phyloP scores from a whole-genome alignment of 163 green algal genomes.

The Chlamydomonas reinhardtii region DNA sequence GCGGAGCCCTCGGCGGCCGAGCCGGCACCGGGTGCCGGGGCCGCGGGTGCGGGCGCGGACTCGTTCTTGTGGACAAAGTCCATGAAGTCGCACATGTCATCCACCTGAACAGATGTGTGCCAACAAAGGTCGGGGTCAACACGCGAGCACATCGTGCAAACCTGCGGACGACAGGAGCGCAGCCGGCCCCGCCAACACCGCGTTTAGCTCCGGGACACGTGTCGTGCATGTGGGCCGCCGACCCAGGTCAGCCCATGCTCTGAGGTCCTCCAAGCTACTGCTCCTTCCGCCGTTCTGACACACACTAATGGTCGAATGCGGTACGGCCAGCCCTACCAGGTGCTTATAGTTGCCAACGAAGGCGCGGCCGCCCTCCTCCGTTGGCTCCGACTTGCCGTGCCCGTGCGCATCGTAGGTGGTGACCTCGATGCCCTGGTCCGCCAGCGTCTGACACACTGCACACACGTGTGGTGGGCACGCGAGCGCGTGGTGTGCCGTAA shows the following conservation, averaged over 20 bases:
- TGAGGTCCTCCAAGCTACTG: too few relatives aligned
- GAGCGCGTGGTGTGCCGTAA: too few relatives aligned
- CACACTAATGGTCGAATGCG: too few relatives aligned
- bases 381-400: slow-evolving; percentile 53
- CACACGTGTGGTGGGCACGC: neutral
- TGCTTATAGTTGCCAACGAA: slow-evolving; percentile 33
- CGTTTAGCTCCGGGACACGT: too few relatives aligned
- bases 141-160: too few relatives aligned
- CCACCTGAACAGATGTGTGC: slow-evolving; percentile 54
- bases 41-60: too few relatives aligned
- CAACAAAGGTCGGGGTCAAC: too few relatives aligned
- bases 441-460: slow-evolving; percentile 42
- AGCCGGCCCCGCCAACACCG: too few relatives aligned
- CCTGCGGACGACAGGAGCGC: too few relatives aligned
- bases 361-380: neutral
- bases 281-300: too few relatives aligned
- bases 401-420: slow-evolving; percentile 45
- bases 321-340: slow-evolving; percentile 19
- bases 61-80: slow-evolving; percentile 33
- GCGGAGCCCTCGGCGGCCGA: neutral
- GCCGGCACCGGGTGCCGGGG: neutral
- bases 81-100: slow-evolving; percentile 71
- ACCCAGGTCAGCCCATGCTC: too few relatives aligned
- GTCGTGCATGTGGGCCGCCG: too few relatives aligned
- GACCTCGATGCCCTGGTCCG: slow-evolving; percentile 34